Evolutionary conservation across 192 early-diverging fungal species (phyloP), one percentile per base, ranked within the genome.

Genomic region (Kickxella alabastrina): DNA sequence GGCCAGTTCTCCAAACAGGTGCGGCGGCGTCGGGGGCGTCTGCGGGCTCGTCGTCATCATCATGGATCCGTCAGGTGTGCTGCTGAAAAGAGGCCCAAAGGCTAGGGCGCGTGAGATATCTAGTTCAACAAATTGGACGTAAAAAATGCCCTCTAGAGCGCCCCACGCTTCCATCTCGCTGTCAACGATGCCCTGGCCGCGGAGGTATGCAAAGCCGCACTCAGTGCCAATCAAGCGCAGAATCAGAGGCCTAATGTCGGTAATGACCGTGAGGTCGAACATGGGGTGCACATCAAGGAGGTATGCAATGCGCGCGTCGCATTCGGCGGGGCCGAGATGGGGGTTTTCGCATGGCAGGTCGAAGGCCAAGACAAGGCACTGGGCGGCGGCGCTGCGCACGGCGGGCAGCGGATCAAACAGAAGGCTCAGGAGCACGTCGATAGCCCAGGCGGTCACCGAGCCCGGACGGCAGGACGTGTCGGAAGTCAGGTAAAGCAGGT

Each of bases 141-240:
- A 54, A 32, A 55, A 67, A 19, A 77, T 70, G 6, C 74, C 74
- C 52, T 77, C 74, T 5, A 70, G 45, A 1, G 67, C 59, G 4
- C 67, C 74, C 74, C 74, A 77, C 12, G 67, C 55, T 17, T 70
- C 67, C 74, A 77, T 77, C 45, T 77, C 74, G 54, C 58, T 59
- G 22, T 70, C 74, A 0, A 77, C 59, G 0, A 77, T 47, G 6
- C 67, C 74, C 26, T 66, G 74, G 2, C 45, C 47, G 18, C 47
- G 37, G 17, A 69, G 49, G 18, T 62, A 77, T 28, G 58, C 43
- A 21, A 62, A 77, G 31, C 74, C 74, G 26, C 43, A 43, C 31
- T 69, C 62, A 1, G 63, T 69, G 15, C 57, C 58, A 14, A 70
- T 48, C 4, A 77, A 26, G 1, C 74, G 62, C 45, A 66, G 28